phyloP scores from a whole-genome alignment of 768 basidiomycete genomes.

The Lentinus brumalis region DNA sequence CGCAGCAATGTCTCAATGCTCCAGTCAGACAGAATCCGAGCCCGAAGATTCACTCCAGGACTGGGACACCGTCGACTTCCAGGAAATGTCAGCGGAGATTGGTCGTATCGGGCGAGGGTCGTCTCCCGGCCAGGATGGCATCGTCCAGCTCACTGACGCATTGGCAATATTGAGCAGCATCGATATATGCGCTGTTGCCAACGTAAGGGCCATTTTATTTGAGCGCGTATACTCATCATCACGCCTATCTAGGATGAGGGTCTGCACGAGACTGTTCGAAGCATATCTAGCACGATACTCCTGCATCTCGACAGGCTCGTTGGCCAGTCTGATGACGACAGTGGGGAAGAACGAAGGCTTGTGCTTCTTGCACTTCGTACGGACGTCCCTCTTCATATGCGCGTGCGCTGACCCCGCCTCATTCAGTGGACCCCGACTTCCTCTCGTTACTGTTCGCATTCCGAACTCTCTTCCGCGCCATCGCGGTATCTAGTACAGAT shows the following conservation, averaged over 20 bases:
- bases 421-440: conserved; percentile 36
- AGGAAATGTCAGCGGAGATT: conserved; percentile 5
- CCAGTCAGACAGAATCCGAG: conserved; percentile 61
- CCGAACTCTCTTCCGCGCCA: conserved; percentile 48
- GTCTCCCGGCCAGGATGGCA: not conserved
- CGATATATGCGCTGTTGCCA: conserved; percentile 17
- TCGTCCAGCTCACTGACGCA: not conserved
- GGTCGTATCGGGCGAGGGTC: not conserved
- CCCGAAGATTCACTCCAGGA: conserved; percentile 23
- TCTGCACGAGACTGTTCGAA: conserved; percentile 37
- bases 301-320: conserved; percentile 29
- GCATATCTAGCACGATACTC: conserved; percentile 36
- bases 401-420: conserved; percentile 17
- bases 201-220: not conserved
- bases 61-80: conserved; percentile 16
- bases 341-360: conserved; percentile 5
- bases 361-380: conserved; percentile 22
- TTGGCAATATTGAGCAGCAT: conserved; percentile 10
- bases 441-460: conserved; percentile 50
- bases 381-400: conserved; percentile 10
- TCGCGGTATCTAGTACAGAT: conserved; percentile 37
- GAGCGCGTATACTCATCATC: not conserved
- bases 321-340: not conserved
- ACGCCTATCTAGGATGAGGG: conserved; percentile 31
- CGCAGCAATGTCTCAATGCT: conserved; percentile 5